These are phyloP conservation scores for Botrytis cinerea DNA, from an alignment of 2,329 filamentous ascomycete species.

Conservation along the genomic window DNA sequence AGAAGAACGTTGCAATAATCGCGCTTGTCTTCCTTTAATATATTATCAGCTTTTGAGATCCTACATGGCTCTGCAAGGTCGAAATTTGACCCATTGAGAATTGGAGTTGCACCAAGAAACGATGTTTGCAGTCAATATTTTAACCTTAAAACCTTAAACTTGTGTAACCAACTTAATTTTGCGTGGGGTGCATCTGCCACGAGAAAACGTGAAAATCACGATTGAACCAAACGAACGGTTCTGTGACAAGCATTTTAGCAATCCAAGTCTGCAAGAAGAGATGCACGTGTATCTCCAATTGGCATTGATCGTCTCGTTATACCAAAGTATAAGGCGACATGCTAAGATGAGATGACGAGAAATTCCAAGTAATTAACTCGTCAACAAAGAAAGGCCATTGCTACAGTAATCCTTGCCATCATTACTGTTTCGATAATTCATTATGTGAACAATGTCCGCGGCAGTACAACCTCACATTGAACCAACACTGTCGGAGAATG, in stretches of 20 bases:
- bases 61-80: too few relatives aligned
- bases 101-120: background rate
- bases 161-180: background rate
- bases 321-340: background rate
- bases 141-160: background rate
- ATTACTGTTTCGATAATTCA: too few relatives aligned
- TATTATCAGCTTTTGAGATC: background rate
- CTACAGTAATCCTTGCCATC: background rate
- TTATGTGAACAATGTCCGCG: background rate
- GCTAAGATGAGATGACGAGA: background rate
- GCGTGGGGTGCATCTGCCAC: background rate
- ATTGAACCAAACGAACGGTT: background rate
- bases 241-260: background rate
- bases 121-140: too few relatives aligned
- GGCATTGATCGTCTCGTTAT: background rate
- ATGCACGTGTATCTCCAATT: background rate
- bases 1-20: background rate
- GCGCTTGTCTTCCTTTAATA: background rate
- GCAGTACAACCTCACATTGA: background rate
- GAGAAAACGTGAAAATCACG: background rate
- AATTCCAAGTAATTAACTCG: background rate
- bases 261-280: background rate
- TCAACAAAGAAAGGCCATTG: background rate
- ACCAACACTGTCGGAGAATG: background rate
- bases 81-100: background rate